A percentile compares a stretch with the other conserved stretches of the same genome.
Conservation (phyloP, 768 basidiomycete species). For the Xerocomus potaroensis region DNA sequence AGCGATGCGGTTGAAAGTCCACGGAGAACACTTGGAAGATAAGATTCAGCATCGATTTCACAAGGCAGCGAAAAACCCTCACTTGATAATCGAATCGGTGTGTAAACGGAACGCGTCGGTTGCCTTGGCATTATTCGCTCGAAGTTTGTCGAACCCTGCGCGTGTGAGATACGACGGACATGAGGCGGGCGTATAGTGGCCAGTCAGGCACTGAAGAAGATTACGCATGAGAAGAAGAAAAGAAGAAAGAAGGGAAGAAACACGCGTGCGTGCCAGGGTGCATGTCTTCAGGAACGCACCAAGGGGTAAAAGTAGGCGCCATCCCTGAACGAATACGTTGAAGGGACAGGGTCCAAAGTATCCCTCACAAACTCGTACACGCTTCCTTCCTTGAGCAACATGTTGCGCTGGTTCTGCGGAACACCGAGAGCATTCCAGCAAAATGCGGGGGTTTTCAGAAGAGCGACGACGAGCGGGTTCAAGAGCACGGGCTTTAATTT, state of each 20-base stretch:
- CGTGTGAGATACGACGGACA: conserved; percentile 64
- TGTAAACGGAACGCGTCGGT: conserved; percentile 62
- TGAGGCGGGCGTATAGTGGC: conserved; percentile 54
- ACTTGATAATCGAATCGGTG: conserved; percentile 70
- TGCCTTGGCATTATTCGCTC: conserved; percentile 39
- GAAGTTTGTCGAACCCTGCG: conserved; percentile 53
- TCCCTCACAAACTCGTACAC: conserved; percentile 48
- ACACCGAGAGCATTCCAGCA: conserved; percentile 82
- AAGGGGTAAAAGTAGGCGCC: conserved; percentile 64
- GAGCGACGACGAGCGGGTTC: conserved; percentile 50
- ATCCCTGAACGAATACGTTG: conserved; percentile 50
- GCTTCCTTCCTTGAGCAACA: conserved; percentile 51
- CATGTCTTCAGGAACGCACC: conserved; percentile 26
- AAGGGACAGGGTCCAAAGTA: conserved; percentile 47
- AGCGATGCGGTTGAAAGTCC: conserved; percentile 45
- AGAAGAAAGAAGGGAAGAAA: too few relatives aligned
- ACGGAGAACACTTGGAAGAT: conserved; percentile 37
- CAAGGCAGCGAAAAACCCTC: conserved; percentile 10
- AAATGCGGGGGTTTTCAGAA: conserved; percentile 42
- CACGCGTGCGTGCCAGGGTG: not conserved
- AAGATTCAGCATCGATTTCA: not conserved
- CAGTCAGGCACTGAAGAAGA: conserved; percentile 36
- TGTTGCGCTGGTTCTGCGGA: conserved; percentile 61
- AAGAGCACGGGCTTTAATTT: conserved; percentile 60
- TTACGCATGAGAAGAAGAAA: not conserved